Percentiles rank a stretch among this genome's conserved stretches.
These are phyloP conservation scores for Narthecium ossifragum DNA, from an alignment of 106 monocot genomes.

Conservation along the genomic window DNA sequence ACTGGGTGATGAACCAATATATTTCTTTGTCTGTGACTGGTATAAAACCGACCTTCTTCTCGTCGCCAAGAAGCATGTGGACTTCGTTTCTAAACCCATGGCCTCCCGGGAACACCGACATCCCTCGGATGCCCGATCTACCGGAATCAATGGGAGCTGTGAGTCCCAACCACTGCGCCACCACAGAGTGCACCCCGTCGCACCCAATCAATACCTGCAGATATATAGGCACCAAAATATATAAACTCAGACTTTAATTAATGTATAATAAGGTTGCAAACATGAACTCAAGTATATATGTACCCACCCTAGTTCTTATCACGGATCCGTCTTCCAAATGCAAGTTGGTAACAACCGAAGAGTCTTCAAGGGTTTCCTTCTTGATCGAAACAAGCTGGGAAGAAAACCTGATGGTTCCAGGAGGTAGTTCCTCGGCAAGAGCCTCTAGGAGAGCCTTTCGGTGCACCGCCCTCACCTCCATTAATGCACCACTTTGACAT, in stretches of 20 bases:
- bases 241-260: neutral
- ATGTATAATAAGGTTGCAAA: neutral
- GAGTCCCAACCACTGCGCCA: conserved; percentile 29
- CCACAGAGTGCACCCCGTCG: conserved; percentile 36
- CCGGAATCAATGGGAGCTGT: conserved; percentile 12
- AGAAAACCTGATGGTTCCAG: conserved; percentile 40
- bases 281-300: neutral
- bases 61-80: conserved; percentile 9
- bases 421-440: conserved; percentile 34
- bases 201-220: conserved; percentile 14
- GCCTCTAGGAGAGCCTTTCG: conserved; percentile 38
- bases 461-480: conserved; percentile 31
- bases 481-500: neutral
- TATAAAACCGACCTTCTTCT: conserved; percentile 21
- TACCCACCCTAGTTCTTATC: conserved; percentile 40
- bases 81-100: conserved; percentile 14
- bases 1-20: conserved; percentile 33
- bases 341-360: conserved; percentile 11
- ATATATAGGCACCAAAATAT: conserved; percentile 1
- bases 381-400: conserved; percentile 40
- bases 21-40: conserved; percentile 35
- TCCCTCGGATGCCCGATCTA: conserved; percentile 14
- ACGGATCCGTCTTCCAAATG: conserved; percentile 42
- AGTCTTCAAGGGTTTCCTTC: conserved; percentile 8
- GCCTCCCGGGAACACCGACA: conserved; percentile 7